A percentile compares a stretch with the other conserved stretches of the same genome.
These are phyloP conservation scores for Evernia prunastri DNA, from an alignment of 495 filamentous ascomycete genomes.

Conservation along the genomic window DNA sequence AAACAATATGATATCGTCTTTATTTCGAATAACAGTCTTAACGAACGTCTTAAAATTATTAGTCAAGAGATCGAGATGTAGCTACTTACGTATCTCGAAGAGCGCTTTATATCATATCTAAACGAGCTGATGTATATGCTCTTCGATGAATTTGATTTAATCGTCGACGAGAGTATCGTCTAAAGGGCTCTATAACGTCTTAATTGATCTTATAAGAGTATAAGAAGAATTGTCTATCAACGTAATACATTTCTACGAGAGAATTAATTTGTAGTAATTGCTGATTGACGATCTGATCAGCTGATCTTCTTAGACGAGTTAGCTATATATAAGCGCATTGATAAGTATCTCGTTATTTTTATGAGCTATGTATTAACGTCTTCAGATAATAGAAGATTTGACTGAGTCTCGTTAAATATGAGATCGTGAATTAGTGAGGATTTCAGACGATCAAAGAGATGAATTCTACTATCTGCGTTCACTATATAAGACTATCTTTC, in stretches of 20 bases:
- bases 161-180: neutral
- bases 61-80: neutral
- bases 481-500: neutral
- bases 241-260: neutral
- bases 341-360: neutral
- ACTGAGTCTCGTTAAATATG: neutral
- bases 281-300: no score
- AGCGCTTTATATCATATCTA: neutral
- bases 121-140: neutral
- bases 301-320: neutral
- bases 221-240: neutral
- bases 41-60: neutral
- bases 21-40: neutral
- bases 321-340: neutral
- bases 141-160: neutral
- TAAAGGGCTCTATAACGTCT: neutral
- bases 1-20: neutral
- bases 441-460: neutral
- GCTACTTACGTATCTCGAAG: neutral
- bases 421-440: neutral
- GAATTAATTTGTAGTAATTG: neutral
- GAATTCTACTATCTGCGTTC: neutral
- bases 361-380: neutral
- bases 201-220: neutral
- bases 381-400: neutral